Evolutionary conservation across 805 yeast species (phyloP), one percentile per base, ranked within the genome.

Genomic region (Yarrowia sp.): DNA sequence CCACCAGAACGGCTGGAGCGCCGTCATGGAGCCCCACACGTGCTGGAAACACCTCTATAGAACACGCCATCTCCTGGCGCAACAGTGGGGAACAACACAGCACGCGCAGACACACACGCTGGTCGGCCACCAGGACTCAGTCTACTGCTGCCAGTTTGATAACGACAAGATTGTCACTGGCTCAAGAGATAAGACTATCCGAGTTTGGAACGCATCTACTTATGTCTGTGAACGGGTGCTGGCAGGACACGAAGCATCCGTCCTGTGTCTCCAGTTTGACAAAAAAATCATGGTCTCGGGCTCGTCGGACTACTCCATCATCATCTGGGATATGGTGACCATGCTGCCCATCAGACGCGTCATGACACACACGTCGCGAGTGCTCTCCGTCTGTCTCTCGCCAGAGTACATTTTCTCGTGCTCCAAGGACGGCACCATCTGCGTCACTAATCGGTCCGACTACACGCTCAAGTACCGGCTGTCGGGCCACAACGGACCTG

Each of bases 101-200:
- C 51, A 54, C 16, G 70, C 68, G 9, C 43, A 51, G 17, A 65
- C 72, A 4, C 65, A 41, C 22, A 65, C 68, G 9, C 66, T 75
- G 28, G 64, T 58, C 4, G 97, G 97, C 4, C 98, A 92, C 72
- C 79, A 83, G 41, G 97, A 90, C 73, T 93, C 96, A 21, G 88
- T 92, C 14, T 82, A 93, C 38, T 85, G 96, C 68, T 81, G 92
- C 52, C 91, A 89, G 72, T 89, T 87, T 75, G 86, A 86, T 67
- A 84, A 87, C 73, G 79, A 85, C 68, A 78, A 83, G 66, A 76
- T 92, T 41, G 85, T 92, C 77, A 90, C 96, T 2, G 98, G 97
- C 0, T 90, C 97, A 0, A 51, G 77, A 7, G 80, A 77, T 61
- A 63, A 67, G 6, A 69, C 76, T 16, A 67, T 77, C n/a, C 69